Percentiles rank a stretch among this genome's conserved stretches.
phyloP scores from a whole-genome alignment of 305 asterid genomes.

The Monarda citriodora region DNA sequence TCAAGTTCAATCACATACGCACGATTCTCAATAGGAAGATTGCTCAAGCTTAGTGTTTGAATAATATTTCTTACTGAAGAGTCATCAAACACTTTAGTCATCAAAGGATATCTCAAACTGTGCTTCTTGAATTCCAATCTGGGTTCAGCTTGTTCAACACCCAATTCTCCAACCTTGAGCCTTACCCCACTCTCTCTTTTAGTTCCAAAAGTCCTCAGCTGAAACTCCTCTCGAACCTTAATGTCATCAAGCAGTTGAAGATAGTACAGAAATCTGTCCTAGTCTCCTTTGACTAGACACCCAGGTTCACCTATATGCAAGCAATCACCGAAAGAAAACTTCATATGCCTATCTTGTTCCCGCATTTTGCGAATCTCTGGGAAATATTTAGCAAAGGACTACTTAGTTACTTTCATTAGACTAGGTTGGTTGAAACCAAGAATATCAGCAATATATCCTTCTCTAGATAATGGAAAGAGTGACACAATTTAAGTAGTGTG shows the following conservation, averaged over 20 bases:
- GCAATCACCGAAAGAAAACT: constrained; percentile 82
- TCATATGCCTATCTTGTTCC: constrained; percentile 43
- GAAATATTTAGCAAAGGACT: constrained; percentile 72
- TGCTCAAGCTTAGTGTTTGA: too few species aligned
- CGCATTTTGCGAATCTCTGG: constrained; percentile 90
- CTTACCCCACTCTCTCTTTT: constrained; percentile 93
- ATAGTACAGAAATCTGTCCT: constrained; percentile 95
- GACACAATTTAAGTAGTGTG: constrained; percentile 92
- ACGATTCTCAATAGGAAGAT: too few species aligned
- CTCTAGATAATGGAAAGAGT: constrained; percentile 77
- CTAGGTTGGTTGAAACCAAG: constrained; percentile 97
- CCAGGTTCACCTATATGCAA: constrained; percentile 94
- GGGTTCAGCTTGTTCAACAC: constrained; percentile 90
- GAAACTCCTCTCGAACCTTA: constrained; percentile 87
- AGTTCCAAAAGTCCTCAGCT: constrained; percentile 86
- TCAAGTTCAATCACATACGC: too few species aligned
- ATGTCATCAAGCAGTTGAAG: constrained; percentile 94
- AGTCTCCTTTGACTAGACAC: constrained; percentile 72
- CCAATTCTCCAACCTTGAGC: constrained; percentile 78
- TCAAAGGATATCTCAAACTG: too few species aligned
- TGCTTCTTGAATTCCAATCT: constrained; percentile 85
- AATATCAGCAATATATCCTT: constrained; percentile 91
- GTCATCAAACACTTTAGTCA: too few species aligned
- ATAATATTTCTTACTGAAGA: too few species aligned
- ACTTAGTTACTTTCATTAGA: constrained; percentile 87